Base-by-base conservation (phyloP, 2,329 filamentous ascomycete species). In the Coccinonectria pachysandricola region DNA sequence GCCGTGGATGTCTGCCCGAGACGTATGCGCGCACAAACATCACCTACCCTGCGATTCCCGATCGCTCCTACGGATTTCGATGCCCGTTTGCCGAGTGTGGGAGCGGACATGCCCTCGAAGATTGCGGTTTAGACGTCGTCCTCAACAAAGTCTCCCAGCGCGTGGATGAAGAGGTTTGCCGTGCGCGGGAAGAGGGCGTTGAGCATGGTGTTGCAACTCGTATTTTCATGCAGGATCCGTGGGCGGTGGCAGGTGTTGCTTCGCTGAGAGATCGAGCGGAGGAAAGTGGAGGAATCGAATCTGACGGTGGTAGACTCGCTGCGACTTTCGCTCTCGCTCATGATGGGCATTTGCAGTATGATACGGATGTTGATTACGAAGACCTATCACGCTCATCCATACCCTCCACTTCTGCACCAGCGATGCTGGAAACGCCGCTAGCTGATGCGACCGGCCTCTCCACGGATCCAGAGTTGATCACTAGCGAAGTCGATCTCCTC, bases 91-190 rank as follows among this genome's bases (percentile, higher is more conserved):
- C 52, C 7, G 64, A 64, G 3, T 93, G 85, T 42, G 56, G 53
- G 9, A 66, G 65, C 33, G 79, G 86, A 30, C 87, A 94, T 56
- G 76, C 84, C 1, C 46, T 78, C 11, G 79, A 68, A 4, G 86
- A 93, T 45, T 93, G 83, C 53, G 71, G 68, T 23, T 57, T 78
- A 6, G 84, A 94, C 56, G 79, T 93, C 19, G 75, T 77, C 2
- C 54, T 93, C 34, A 73, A 70, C 27, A 91, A 84, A 46, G 60
- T 81, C n/a, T 61, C 81, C 40, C 66, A 73, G 11, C 54, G 70
- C 9, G 61, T 83, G 27, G 64, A 65, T 26, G 51, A 60, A 10
- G 67, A 71, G 27, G 56, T 85, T 28, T 40, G 55, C 26, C 39
- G 56, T 45, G 51, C 60, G 28, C 50, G 50, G 19, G 42, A 48